Percentiles rank a stretch among this genome's conserved stretches.
These are phyloP conservation scores for Amanita brunnescens DNA, from an alignment of 768 basidiomycete genomes.

Conservation along the genomic window DNA sequence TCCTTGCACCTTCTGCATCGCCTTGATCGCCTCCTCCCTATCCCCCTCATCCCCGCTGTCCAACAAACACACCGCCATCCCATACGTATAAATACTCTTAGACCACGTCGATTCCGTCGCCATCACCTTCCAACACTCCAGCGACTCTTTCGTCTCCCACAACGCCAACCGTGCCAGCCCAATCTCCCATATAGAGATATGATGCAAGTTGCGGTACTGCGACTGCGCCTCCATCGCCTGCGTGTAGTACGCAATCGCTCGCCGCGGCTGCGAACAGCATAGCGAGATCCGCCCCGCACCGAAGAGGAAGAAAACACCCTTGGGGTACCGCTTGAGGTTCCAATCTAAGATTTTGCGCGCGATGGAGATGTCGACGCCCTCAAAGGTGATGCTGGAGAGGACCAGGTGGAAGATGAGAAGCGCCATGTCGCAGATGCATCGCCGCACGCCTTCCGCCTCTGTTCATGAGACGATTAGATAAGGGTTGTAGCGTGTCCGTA, in stretches of 20 bases:
- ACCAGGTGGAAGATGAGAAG: conserved; percentile 90
- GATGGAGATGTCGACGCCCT: conserved; percentile 65
- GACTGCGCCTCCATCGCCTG: conserved; percentile 52
- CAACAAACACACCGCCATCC: conserved; percentile 65
- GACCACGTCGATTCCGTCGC: conserved; percentile 80
- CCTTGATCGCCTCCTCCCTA: conserved; percentile 44
- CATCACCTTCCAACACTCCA: conserved; percentile 61
- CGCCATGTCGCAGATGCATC: conserved; percentile 78
- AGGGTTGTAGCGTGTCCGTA: no score
- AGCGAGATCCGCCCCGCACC: conserved; percentile 81
- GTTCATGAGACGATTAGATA: conserved; percentile 1
- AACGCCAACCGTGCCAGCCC: conserved; percentile 68
- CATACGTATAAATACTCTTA: conserved; percentile 68
- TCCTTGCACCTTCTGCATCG: conserved; percentile 68
- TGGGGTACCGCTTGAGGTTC: conserved; percentile 77
- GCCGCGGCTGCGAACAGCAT: conserved; percentile 60
- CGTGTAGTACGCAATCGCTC: conserved; percentile 67
- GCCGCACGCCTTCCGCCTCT: conserved; percentile 73
- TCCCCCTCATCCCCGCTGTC: conserved; percentile 30
- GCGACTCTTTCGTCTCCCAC: conserved; percentile 53
- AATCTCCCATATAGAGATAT: conserved; percentile 83
- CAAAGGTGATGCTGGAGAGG: conserved; percentile 65
- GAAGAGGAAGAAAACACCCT: conserved; percentile 89
- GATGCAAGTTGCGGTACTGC: conserved; percentile 69
- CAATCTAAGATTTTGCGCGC: conserved; percentile 74